Conservation (phyloP, 139 green algal genomes). For the Auxenochlorella pyrenoidosa region DNA sequence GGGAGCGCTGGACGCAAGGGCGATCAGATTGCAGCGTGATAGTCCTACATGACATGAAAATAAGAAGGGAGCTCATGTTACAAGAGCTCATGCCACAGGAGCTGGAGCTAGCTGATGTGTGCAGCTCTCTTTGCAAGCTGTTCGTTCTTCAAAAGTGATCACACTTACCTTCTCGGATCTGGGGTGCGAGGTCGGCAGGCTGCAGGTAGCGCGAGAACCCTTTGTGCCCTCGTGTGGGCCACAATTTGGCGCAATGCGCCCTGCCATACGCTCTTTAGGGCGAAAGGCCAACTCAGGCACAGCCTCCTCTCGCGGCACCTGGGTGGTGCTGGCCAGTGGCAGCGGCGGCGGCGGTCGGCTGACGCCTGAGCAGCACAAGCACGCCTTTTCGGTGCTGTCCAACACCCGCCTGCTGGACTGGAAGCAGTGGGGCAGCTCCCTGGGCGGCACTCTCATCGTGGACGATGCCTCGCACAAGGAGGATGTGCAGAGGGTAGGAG, state of each 20-base stretch:
- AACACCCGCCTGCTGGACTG: not conserved
- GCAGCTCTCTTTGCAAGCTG: too few relatives aligned
- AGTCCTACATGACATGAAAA: too few relatives aligned
- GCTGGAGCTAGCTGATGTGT: too few relatives aligned
- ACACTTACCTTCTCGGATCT: too few relatives aligned
- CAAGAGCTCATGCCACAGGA: too few relatives aligned
- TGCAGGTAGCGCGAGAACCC: too few relatives aligned
- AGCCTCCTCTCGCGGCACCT: not conserved
- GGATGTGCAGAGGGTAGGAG: constrained; percentile 20
- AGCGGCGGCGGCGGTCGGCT: not conserved
- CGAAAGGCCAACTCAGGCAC: not conserved
- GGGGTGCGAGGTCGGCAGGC: too few relatives aligned
- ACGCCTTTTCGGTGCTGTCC: not conserved
- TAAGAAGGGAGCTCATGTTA: too few relatives aligned
- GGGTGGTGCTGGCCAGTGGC: not conserved
- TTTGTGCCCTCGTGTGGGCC: too few relatives aligned
- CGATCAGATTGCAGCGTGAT: too few relatives aligned
- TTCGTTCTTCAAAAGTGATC: too few relatives aligned
- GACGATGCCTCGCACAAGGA: constrained; percentile 27
- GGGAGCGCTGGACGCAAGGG: too few relatives aligned
- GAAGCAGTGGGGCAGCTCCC: not conserved
- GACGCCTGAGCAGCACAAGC: not conserved
- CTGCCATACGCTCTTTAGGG: not conserved
- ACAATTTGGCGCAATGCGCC: not conserved
- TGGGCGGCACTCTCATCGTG: constrained; percentile 39